Evolutionary conservation across 1,284 basidiomycete species (phyloP).

Genomic region (Papiliotrema fonsecae): DNA sequence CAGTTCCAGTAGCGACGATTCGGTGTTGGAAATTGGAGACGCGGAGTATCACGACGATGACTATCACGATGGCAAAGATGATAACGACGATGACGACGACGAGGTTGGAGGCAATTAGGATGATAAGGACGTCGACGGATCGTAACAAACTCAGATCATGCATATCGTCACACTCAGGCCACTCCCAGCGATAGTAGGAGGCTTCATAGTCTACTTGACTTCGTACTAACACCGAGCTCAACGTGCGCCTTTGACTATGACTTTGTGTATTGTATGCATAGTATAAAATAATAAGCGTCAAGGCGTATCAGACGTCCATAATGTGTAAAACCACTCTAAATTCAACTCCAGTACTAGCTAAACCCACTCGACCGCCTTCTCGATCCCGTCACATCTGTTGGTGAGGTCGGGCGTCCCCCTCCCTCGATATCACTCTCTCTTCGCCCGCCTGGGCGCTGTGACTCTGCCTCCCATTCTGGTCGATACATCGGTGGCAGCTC

Average conservation of each 20-base stretch:
- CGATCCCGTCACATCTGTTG: neutral
- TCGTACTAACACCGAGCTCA: no score
- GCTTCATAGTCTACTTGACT: no score
- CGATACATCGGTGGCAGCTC: conserved; percentile 42
- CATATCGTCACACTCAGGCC: no score
- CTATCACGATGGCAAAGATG: neutral
- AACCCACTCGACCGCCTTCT: neutral
- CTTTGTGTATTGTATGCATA: no score
- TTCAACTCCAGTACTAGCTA: neutral
- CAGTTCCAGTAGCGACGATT: neutral
- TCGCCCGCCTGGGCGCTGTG: no score
- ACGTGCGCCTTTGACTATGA: no score
- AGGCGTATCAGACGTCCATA: neutral
- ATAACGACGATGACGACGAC: neutral
- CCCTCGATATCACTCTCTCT: neutral
- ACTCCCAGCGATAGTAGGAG: no score
- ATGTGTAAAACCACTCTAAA: neutral
- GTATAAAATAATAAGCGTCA: no score
- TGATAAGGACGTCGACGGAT: no score
- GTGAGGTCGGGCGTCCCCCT: neutral
- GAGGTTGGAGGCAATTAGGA: no score
- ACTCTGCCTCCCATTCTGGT: conserved; percentile 29
- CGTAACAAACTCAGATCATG: no score
- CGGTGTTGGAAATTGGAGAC: neutral
- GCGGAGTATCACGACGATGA: neutral